These are phyloP conservation scores for Mycocentrospora acerina DNA, from an alignment of 2,329 filamentous ascomycete species.

Conservation along the genomic window DNA sequence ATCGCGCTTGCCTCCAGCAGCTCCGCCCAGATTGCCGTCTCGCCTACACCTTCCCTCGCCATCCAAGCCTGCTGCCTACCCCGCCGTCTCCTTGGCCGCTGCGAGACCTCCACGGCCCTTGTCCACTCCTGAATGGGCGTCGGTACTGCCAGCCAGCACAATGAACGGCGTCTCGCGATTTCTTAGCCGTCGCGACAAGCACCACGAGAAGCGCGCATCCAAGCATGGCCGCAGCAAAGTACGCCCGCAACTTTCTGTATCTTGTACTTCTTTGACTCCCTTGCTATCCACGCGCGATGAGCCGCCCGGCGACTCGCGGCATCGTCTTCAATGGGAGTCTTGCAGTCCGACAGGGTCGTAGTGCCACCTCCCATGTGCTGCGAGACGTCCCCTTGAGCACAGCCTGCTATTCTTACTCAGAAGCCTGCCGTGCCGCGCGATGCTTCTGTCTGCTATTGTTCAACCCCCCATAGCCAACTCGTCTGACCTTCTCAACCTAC, in stretches of 20 bases:
- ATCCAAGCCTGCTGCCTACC: conserved; percentile 16
- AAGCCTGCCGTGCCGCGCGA: conserved; percentile 15
- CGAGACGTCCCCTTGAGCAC: conserved; percentile 14
- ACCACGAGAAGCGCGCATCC: conserved; percentile 40
- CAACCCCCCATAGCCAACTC: conserved; percentile 13
- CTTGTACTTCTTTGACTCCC: conserved; percentile 16
- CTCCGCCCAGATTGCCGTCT: too few relatives aligned
- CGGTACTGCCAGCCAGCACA: conserved; percentile 19
- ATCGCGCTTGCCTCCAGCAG: too few relatives aligned
- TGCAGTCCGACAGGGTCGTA: conserved; percentile 22
- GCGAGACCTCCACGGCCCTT: conserved; percentile 5
- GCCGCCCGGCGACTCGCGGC: conserved; percentile 2
- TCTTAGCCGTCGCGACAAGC: conserved; percentile 68
- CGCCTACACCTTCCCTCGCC: conserved; percentile 12
- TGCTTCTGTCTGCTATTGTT: conserved; percentile 10
- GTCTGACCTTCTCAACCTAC: conserved; percentile 30
- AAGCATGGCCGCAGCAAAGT: conserved; percentile 39
- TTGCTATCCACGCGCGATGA: conserved; percentile 14
- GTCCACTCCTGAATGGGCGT: conserved; percentile 20
- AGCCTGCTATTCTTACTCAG: conserved; percentile 23
- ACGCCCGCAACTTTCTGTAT: conserved; percentile 20
- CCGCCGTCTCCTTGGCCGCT: conserved; percentile 10
- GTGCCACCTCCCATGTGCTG: conserved; percentile 24
- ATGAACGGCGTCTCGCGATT: conserved; percentile 63
- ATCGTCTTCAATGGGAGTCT: conserved; percentile 12